Evolutionary conservation across 225 moss, liverwort and hornwort species (phyloP), one percentile per base, ranked within the genome.

Genomic region (Lunularia cruciata): DNA sequence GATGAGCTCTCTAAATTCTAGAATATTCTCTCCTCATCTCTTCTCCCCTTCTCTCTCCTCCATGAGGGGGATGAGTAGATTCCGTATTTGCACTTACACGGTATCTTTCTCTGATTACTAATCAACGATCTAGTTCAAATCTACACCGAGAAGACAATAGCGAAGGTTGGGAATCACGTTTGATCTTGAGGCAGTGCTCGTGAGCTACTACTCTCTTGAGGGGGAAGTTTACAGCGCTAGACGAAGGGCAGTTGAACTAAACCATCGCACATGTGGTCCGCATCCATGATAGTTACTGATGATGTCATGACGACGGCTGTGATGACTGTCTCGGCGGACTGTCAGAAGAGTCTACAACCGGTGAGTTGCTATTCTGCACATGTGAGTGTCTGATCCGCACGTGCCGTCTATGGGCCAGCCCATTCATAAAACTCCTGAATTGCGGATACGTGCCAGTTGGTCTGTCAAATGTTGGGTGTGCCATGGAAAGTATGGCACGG

Each of bases 281-380:
- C 19, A 58, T 36, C n/a, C 19, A 58, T 58, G 58, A 58, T 58
- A 36, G 35, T 58, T 57, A 57, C 33, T 35, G 13, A 58, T 58
- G 58, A 58, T 35, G 33, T n/a, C 35, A 58, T 58, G 58, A 36
- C 20, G 58, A 58, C 58, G 58, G 58, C 58, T 27, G 58, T 20
- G 58, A 58, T 58, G 58, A 58, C 34, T 34, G 34, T 20, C 33
- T 32, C 57, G 14, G 0, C 3, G n/a, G n/a, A n/a, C 36, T 58
- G 58, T 58, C 58, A 58, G 58, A 58, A 58, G 8, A 58, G 58
- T 58, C 58, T 35, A 6, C 34, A 15, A 36, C 19, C 34, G 34
- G 31, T 57, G 6, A 31, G 15, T 31, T 34, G 18, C 19, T 18
- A 27, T 58, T 19, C 58, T n/a, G 36, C 34, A 34, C 58, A 36